Percentiles rank a stretch among this genome's conserved stretches.
Conservation (phyloP, 1,139 yeast genomes). For the Trichomonascaceae sp. region DNA sequence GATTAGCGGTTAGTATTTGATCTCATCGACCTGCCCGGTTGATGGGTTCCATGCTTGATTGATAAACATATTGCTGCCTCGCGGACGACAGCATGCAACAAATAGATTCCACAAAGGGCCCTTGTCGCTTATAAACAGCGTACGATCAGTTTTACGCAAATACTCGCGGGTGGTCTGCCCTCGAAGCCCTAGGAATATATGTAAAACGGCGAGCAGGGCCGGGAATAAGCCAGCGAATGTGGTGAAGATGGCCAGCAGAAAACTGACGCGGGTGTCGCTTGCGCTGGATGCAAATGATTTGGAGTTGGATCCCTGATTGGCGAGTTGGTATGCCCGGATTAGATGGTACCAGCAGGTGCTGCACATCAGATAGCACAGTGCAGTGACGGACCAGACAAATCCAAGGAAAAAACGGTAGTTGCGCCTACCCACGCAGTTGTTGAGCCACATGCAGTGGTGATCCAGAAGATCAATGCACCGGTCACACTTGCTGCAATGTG, state of each 20-base stretch:
- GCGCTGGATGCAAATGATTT: conserved; percentile 19
- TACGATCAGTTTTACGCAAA: conserved; percentile 8
- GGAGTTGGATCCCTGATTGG: too few species aligned
- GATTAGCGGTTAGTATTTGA: too few species aligned
- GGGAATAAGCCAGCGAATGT: conserved; percentile 41
- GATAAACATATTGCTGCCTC: conserved; percentile 7
- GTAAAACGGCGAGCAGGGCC: conserved; percentile 37
- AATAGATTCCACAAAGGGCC: conserved; percentile 6
- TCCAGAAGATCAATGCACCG: conserved; percentile 47
- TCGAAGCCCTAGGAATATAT: conserved; percentile 39
- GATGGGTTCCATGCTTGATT: too few species aligned
- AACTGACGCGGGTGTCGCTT: conserved; percentile 29
- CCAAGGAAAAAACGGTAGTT: conserved; percentile 34
- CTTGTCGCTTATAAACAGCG: conserved; percentile 1
- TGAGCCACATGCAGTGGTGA: conserved; percentile 74
- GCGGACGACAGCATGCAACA: conserved; percentile 6
- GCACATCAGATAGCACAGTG: conserved; percentile 16
- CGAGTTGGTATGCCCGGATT: conserved; percentile 32
- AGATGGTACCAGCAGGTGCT: conserved; percentile 29
- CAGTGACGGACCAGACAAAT: conserved; percentile 33
- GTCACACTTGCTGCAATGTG: conserved; percentile 60
- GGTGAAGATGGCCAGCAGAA: conserved; percentile 37
- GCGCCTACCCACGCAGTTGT: conserved; percentile 63
- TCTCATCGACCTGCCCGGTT: too few species aligned
- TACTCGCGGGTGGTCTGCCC: conserved; percentile 44